Base-by-base conservation (phyloP, 176 grass and related monocot genomes). In the Elaeis guineensis region DNA sequence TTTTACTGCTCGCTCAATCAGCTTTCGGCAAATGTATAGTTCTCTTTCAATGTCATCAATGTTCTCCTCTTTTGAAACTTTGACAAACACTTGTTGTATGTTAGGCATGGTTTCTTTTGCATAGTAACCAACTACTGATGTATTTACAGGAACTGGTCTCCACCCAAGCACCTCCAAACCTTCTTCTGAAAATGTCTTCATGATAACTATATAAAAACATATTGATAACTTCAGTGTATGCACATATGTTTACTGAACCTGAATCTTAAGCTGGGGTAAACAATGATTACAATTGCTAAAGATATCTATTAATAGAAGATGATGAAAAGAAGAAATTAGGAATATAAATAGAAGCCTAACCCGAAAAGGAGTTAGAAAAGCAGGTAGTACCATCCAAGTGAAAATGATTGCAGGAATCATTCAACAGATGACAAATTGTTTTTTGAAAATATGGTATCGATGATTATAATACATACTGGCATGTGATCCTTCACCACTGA, bases 71-170 rank as follows among this genome's bases (percentile, higher is more conserved):
- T 91, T 86, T 62, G 76, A 57, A 66, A 98, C 68, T 82, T 82
- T 87, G 50, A 98, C 93, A 62, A 98, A 81, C 57, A 98, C 77
- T 80, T 83, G 88, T 58, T 89, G 67, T 67, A 98, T 92, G 74
- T 83, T 92, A 78, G 93, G 93, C 84, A 98, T 82, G 19, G 93
- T 83, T 82, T 92, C 82, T 85, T 98, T 98, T 49, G 93, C 93
- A 71, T 89, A 69, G 64, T 68, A 78, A 48, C 94, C 94, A 55
- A 98, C 94, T 21, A 98, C 77, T 53, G 88, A 83, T 54, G 54
- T 55, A 76, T 86, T 83, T 57, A 85, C 82, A 58, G 94, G 94
- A 82, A 98, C 88, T 51, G 77, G 18, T 73, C 94, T 89, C 94
- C 94, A 98, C 19, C 94, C 82, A 73, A 98, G 67, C 75, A 98